Conservation (phyloP, 768 basidiomycete genomes). For the Pleurotus salmoneostramineus region DNA sequence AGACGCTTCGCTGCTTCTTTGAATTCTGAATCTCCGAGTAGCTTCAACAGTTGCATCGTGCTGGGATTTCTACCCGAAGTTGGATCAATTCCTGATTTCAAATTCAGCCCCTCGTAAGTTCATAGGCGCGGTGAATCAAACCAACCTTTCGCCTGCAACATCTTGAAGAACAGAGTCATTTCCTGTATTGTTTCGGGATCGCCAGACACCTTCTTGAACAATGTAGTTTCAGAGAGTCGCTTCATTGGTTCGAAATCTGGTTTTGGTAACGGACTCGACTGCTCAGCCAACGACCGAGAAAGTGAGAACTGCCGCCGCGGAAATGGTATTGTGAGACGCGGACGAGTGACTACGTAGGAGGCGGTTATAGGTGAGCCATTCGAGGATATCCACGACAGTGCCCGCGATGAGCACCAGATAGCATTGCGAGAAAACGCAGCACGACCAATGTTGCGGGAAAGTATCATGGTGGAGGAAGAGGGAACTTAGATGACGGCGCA, state of each 20-base stretch:
- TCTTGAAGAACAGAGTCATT: slow-evolving; percentile 36
- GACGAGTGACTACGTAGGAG: neutral
- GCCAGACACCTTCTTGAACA: slow-evolving; percentile 44
- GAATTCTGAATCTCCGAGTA: slow-evolving; percentile 51
- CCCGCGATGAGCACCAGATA: no score
- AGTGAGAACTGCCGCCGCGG: slow-evolving; percentile 1
- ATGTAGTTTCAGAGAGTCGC: slow-evolving; percentile 38
- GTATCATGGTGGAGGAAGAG: neutral
- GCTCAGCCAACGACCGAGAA: neutral
- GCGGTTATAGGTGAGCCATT: neutral
- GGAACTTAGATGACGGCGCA: no score
- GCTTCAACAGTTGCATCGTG: slow-evolving; percentile 47
- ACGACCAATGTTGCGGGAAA: neutral
- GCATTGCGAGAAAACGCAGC: no score
- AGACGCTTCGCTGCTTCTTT: slow-evolving; percentile 41
- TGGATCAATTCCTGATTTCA: slow-evolving; percentile 42
- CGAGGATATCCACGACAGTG: slow-evolving; percentile 1
- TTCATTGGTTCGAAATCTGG: slow-evolving; percentile 23
- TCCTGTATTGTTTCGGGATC: slow-evolving; percentile 49
- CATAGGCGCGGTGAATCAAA: neutral
- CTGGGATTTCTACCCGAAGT: slow-evolving; percentile 40
- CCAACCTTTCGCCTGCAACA: slow-evolving; percentile 48
- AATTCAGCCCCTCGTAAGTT: neutral
- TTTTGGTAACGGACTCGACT: neutral
- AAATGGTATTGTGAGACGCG: neutral